Base-by-base conservation (phyloP, 1,284 basidiomycete species). In the Volvariella volvacea region DNA sequence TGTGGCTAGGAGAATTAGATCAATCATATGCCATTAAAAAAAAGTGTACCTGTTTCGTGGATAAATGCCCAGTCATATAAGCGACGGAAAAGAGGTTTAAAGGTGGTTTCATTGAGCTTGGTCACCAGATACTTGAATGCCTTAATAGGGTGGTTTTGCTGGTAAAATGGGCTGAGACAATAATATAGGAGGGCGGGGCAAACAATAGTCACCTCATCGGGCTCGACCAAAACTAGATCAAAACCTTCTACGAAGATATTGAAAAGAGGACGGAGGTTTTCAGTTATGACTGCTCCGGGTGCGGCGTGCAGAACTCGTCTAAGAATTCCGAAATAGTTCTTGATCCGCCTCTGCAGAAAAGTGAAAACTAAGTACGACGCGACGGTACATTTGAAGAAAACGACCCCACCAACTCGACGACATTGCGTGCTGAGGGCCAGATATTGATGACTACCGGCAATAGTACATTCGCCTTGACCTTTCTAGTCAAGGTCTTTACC, bases 21-120 rank as follows among this genome's bases (percentile, higher is more conserved):
- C 25, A 28, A 28, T 28, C 12, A 12, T 12, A 6, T 28, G 12
- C 25, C 25, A 28, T 28, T 28, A 12, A 22, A 22, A 36, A 9
- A 6, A n/a, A 8, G 62, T 73, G 46, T 59, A 83, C 80, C 66
- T 31, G 63, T 60, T 33, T 72, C 71, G 44, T 73, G 70, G 1
- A 69, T 73, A 51, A 94, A 94, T 0, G 92, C 92, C 95, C 96
- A 99, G 62, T 99, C 95, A 58, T 91, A 94, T 52, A 94, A 67
- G 49, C 85, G 83, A 48, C 93, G 80, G 73, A 97, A 96, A 15
- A 98, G 68, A 1, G 95, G 95, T 53, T 83, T 82, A 82, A 99
- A 98, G 0, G 87, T 78, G 0, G 83, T 79, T 58, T 99, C 96
- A 57, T 95, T 97, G 42, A 99, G 74, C 65, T 97, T 97, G 50